These are phyloP conservation scores for Blastocystis sp. DNA, from an alignment of 352 stramenopile genomes.

Conservation along the genomic window DNA sequence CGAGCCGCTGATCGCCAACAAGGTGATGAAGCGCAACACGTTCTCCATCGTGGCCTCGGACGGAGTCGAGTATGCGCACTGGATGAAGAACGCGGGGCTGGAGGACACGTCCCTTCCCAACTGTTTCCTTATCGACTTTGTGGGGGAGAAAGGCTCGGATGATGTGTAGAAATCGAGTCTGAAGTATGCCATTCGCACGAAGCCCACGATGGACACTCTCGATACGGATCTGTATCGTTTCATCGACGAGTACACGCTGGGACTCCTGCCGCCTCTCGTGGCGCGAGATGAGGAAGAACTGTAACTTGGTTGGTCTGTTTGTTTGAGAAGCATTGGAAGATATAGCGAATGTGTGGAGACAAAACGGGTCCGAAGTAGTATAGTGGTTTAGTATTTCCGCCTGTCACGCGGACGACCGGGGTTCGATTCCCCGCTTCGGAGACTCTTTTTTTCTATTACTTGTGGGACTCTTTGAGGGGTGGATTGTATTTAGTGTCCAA, in stretches of 20 bases:
- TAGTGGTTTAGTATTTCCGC: conserved; percentile 56
- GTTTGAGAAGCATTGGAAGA: background rate
- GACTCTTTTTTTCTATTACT: background rate
- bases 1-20: conserved; percentile 34
- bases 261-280: conserved; percentile 35
- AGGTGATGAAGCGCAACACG: conserved; percentile 47
- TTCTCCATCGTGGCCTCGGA: conserved; percentile 44
- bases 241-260: conserved; percentile 42
- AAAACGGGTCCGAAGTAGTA: conserved; percentile 52
- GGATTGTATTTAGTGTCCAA: no score
- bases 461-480: no score
- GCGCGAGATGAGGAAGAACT: conserved; percentile 31
- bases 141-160: background rate
- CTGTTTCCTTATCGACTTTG: conserved; percentile 52
- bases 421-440: conserved; percentile 57
- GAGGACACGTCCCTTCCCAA: background rate
- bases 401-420: conserved; percentile 55
- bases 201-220: conserved; percentile 23
- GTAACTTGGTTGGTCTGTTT: conserved; percentile 6
- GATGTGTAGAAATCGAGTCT: background rate
- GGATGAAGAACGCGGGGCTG: conserved; percentile 45
- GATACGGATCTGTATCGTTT: conserved; percentile 39
- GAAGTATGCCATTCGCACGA: conserved; percentile 25
- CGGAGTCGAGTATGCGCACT: conserved; percentile 47
- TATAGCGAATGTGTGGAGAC: background rate